Evolutionary conservation across 225 moss, liverwort and hornwort genomes (phyloP), one percentile per base, ranked within the genome.

Genomic region (Climacium dendroides): DNA sequence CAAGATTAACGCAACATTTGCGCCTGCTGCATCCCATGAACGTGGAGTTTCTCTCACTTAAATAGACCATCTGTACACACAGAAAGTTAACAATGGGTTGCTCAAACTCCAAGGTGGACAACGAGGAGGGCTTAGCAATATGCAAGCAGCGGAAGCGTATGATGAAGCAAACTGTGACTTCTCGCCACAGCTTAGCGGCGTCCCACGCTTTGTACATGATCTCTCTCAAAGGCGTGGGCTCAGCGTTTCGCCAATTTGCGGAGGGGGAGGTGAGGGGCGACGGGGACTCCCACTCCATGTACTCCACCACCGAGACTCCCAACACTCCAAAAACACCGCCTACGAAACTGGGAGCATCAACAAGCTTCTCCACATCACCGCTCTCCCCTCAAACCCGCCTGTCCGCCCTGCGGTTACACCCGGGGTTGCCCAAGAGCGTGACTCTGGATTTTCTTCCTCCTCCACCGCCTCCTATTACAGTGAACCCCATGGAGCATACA

Each of bases 121-220:
- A 92, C 59, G 96, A 96, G 85, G 95, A 96, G 87, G 94, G 93
- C 30, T 94, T 96, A 67, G 94, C 94, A 76, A 89, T 95, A 91
- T 95, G 95, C 92, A 94, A 93, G 82, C 94, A 94, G 61, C 91
- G 96, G 50, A 96, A 95, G 87, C 90, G 91, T 16, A 80, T 94
- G 72, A 94, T 96, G 85, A 95, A 95, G 80, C 94, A 95, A 64
- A 89, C 92, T 9, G 95, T 96, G 45, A 47, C 83, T 34, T 92
- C 94, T 39, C 92, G 95, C 8, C 94, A 96, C 83, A 83, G 85
- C 35, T 94, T 96, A 47, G 96, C 96, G 23, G 89, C 91, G 45
- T 90, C 95, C 37, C 95, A 96, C 64, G 91, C 93, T 20, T 84
- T 86, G 81, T 96, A 79, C 78, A 30, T 90, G 43, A 90, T 94